phyloP scores from a whole-genome alignment of 1,284 basidiomycete genomes.

The Trichosporon asahii region DNA sequence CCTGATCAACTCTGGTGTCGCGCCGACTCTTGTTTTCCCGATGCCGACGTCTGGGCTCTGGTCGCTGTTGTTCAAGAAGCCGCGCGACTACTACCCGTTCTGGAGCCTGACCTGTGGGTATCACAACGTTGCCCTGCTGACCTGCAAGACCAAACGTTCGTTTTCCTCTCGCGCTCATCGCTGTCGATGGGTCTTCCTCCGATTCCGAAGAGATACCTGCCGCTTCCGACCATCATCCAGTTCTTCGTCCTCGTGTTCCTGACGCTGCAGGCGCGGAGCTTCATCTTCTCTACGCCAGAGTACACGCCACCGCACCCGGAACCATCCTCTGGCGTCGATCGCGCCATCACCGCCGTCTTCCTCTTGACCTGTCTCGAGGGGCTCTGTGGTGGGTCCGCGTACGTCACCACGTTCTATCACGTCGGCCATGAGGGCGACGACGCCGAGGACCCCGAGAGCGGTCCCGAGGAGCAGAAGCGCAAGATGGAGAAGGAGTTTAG shows the following conservation, averaged over 20 bases:
- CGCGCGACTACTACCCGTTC: slow-evolving; percentile 91
- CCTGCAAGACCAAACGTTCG: slow-evolving; percentile 70
- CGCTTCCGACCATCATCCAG: slow-evolving; percentile 57
- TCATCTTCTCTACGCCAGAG: slow-evolving; percentile 42
- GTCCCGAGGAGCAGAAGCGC: slow-evolving; percentile 31
- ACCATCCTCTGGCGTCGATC: slow-evolving; percentile 38
- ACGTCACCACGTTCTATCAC: slow-evolving; percentile 83
- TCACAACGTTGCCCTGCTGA: not conserved
- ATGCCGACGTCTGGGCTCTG: slow-evolving; percentile 65
- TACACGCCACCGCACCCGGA: slow-evolving; percentile 32
- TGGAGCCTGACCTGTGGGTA: slow-evolving; percentile 57
- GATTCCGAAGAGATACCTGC: slow-evolving; percentile 66
- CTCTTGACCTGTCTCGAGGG: slow-evolving; percentile 78
- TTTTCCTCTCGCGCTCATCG: slow-evolving; percentile 91
- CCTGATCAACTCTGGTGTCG: slow-evolving; percentile 86
- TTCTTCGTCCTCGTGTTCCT: slow-evolving; percentile 60
- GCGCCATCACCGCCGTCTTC: slow-evolving; percentile 67
- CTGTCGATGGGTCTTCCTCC: slow-evolving; percentile 83
- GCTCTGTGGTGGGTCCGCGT: slow-evolving; percentile 85
- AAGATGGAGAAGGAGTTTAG: slow-evolving; percentile 72
- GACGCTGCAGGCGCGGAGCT: slow-evolving; percentile 51
- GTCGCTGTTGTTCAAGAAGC: slow-evolving; percentile 75
- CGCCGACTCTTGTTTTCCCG: slow-evolving; percentile 87
- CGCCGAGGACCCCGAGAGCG: slow-evolving; percentile 55
- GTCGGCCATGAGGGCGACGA: slow-evolving; percentile 65